Evolutionary conservation across 2,329 filamentous ascomycete genomes (phyloP).

Genomic region (Diplodia sapinea): DNA sequence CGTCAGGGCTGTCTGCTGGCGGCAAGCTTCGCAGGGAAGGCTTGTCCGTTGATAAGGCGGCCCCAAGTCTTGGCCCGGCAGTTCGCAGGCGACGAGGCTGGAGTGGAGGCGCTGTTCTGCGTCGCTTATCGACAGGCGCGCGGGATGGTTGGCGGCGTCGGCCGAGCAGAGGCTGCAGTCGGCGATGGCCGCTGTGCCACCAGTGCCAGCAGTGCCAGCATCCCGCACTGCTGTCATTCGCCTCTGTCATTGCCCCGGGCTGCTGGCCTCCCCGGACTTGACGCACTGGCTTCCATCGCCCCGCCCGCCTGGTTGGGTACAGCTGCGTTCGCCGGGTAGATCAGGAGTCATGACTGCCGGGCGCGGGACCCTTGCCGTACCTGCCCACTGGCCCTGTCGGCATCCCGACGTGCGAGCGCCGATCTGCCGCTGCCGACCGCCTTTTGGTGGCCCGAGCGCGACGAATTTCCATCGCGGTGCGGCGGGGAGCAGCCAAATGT

Average conservation of each 20-base stretch:
- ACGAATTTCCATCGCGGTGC: slow-evolving; percentile 25
- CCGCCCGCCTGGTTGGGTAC: slow-evolving; percentile 4
- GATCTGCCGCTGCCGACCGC: slow-evolving; percentile 18
- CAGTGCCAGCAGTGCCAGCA: neutral
- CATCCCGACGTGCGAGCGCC: neutral
- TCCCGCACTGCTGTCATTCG: slow-evolving; percentile 6
- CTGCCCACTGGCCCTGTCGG: neutral
- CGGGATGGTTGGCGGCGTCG: slow-evolving; percentile 5
- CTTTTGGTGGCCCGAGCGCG: slow-evolving; percentile 2
- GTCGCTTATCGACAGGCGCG: slow-evolving; percentile 16
- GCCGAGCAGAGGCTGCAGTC: neutral
- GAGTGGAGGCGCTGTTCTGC: neutral
- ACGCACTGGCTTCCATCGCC: neutral
- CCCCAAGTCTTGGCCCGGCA: neutral
- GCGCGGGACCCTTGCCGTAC: neutral
- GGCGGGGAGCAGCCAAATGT: slow-evolving; percentile 18
- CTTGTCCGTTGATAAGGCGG: slow-evolving; percentile 6
- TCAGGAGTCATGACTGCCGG: neutral
- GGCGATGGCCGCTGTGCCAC: neutral
- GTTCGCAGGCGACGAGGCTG: neutral
- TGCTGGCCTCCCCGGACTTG: neutral
- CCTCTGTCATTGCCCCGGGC: neutral
- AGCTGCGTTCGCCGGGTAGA: neutral
- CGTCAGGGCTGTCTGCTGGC: slow-evolving; percentile 4
- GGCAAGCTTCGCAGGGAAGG: slow-evolving; percentile 25